Conservation (phyloP, 1,284 basidiomycete genomes). For the Salmacisia buchloeana region DNA sequence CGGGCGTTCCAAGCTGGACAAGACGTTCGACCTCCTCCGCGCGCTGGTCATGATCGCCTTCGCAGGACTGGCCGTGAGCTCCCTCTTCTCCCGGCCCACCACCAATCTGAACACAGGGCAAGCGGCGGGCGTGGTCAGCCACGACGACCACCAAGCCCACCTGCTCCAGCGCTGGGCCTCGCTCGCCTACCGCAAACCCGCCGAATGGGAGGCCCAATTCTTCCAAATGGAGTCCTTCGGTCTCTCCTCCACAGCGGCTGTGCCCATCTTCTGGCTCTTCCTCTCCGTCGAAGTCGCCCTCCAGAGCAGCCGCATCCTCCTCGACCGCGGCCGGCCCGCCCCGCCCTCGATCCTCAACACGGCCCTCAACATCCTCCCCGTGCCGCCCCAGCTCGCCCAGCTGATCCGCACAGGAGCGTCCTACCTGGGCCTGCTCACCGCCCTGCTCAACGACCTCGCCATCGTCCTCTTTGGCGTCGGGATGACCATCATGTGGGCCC, state of each 20-base stretch:
- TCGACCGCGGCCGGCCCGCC: background rate
- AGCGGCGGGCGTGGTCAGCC: background rate
- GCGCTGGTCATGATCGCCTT: background rate
- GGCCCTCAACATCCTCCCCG: background rate
- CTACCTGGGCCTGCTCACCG: background rate
- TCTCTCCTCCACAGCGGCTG: background rate
- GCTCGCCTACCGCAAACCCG: constrained; percentile 27
- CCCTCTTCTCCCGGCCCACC: constrained; percentile 3
- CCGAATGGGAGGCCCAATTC: constrained; percentile 12
- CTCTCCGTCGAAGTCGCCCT: constrained; percentile 37
- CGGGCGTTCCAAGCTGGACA: background rate
- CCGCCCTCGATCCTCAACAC: constrained; percentile 3
- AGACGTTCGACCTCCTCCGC: constrained; percentile 5
- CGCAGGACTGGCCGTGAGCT: constrained; percentile 2
- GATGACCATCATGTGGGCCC: constrained; percentile 1
- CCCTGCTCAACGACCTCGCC: background rate
- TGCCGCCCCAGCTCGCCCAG: background rate
- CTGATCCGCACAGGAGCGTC: constrained; percentile 5
- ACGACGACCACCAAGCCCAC: constrained; percentile 7
- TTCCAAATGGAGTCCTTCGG: constrained; percentile 9
- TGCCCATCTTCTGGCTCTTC: constrained; percentile 47
- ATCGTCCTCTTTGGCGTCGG: constrained; percentile 9
- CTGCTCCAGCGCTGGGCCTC: constrained; percentile 30
- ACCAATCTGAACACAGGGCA: background rate
- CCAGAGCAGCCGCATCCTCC: constrained; percentile 33